Evolutionary conservation across 345 rosid species (phyloP).

Genomic region (Citrus sp.): DNA sequence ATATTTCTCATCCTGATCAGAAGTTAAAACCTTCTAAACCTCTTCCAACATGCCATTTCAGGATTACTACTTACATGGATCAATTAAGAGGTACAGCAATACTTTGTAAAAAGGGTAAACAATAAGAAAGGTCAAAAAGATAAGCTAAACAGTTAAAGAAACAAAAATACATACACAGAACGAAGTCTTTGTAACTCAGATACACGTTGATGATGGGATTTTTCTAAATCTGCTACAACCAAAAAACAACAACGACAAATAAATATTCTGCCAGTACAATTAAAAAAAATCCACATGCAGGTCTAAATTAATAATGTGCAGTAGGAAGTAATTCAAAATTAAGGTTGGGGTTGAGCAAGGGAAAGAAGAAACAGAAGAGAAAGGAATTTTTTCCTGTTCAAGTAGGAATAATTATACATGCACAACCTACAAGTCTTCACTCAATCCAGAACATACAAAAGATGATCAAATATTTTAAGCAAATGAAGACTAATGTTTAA

Average conservation of each 20-base stretch:
- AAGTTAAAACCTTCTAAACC: background rate
- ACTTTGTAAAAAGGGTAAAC: background rate
- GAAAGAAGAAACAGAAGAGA: background rate
- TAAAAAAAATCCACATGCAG: background rate
- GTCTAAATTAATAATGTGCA: background rate
- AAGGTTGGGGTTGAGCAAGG: background rate
- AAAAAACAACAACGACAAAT: slow-evolving; percentile 7
- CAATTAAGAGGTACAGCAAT: background rate
- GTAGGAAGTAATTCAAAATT: background rate
- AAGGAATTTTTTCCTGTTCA: background rate
- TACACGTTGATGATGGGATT: slow-evolving; percentile 91
- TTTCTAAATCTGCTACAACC: slow-evolving; percentile 65
- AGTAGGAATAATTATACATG: background rate
- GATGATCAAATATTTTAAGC: background rate
- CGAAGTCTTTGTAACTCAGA: slow-evolving; percentile 96
- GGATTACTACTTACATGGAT: background rate
- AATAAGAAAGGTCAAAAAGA: background rate
- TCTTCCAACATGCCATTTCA: background rate
- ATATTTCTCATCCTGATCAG: background rate
- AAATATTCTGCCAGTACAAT: background rate
- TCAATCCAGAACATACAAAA: background rate
- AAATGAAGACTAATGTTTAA: background rate
- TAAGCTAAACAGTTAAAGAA: background rate
- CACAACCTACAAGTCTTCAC: background rate
- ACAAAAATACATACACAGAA: slow-evolving; percentile 61